Evolutionary conservation across 768 basidiomycete species (phyloP).

Genomic region (Macrolepiota fuliginosa): DNA sequence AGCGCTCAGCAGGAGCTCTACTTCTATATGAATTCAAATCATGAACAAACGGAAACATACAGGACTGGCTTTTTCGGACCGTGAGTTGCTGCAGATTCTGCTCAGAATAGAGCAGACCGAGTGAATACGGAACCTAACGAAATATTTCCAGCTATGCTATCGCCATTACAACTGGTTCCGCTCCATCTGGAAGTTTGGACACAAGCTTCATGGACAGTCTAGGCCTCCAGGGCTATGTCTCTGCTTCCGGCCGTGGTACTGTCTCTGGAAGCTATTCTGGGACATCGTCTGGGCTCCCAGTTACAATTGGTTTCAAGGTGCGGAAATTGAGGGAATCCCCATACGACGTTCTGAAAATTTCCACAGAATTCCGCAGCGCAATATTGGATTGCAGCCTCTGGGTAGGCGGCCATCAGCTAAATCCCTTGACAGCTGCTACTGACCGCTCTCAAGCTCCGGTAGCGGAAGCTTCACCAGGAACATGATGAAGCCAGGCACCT

Average conservation of each 20-base stretch:
- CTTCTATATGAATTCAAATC: slow-evolving; percentile 47
- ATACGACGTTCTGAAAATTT: neutral
- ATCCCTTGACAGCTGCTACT: neutral
- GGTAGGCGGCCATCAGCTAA: slow-evolving; percentile 23
- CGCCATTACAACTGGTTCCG: slow-evolving; percentile 38
- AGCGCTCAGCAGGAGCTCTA: slow-evolving; percentile 46
- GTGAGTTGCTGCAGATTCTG: slow-evolving; percentile 20
- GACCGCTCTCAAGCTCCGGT: neutral
- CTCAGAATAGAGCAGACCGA: neutral
- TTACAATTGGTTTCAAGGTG: slow-evolving; percentile 43
- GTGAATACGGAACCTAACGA: neutral
- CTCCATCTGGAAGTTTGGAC: slow-evolving; percentile 40
- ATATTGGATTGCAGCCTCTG: slow-evolving; percentile 42
- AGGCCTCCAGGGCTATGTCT: slow-evolving; percentile 41
- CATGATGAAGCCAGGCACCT: slow-evolving; percentile 48
- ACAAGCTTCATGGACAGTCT: slow-evolving; percentile 42
- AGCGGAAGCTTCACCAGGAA: slow-evolving; percentile 42
- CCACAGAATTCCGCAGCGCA: slow-evolving; percentile 41
- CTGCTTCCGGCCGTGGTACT: slow-evolving; percentile 42
- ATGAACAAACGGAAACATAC: slow-evolving; percentile 43
- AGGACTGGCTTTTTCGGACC: slow-evolving; percentile 49
- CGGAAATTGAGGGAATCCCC: neutral
- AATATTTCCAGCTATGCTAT: slow-evolving; percentile 35
- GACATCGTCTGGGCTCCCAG: slow-evolving; percentile 34
- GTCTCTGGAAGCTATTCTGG: slow-evolving; percentile 42